These are phyloP conservation scores for Candida loeiensis DNA, from an alignment of 805 yeast genomes.

Conservation along the genomic window DNA sequence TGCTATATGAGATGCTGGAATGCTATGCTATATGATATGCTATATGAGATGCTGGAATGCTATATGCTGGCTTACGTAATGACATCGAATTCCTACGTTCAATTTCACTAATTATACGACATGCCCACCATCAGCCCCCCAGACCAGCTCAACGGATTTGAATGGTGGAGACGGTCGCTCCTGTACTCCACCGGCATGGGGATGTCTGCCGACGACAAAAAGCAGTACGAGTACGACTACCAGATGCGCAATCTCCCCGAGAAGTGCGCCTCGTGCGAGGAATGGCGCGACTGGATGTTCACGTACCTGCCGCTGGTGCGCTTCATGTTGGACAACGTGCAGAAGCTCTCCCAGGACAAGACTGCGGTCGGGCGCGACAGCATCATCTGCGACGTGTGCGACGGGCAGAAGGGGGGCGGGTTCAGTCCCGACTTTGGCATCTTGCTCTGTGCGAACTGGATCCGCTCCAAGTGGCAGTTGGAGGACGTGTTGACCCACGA, in stretches of 20 bases:
- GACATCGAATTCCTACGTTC: no score
- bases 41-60: no score
- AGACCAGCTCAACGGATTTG: constrained; percentile 49
- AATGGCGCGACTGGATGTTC: constrained; percentile 76
- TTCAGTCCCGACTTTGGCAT: constrained; percentile 89
- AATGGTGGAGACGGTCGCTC: constrained; percentile 78
- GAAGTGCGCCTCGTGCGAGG: constrained; percentile 69
- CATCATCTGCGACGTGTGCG: constrained; percentile 79
- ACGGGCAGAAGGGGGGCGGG: constrained; percentile 82
- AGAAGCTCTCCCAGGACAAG: constrained; percentile 51
- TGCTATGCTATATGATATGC: no score
- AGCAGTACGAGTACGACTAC: constrained; percentile 57
- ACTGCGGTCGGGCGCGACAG: constrained; percentile 42
- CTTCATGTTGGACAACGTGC: constrained; percentile 83
- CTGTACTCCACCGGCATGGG: constrained; percentile 72
- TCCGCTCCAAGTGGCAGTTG: constrained; percentile 68
- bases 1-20: no score
- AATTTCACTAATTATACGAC: no score
- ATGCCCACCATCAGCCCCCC: constrained; percentile 15
- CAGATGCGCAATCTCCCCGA: constrained; percentile 38
- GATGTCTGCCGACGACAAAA: constrained; percentile 46
- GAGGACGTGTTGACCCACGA: constrained; percentile 94
- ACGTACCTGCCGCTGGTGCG: constrained; percentile 77
- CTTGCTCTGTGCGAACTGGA: constrained; percentile 79
- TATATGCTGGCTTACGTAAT: no score